A percentile compares a stretch with the other conserved stretches of the same genome.
These are phyloP conservation scores for Chaetomidium leptoderma DNA, from an alignment of 495 filamentous ascomycete genomes.

Conservation along the genomic window DNA sequence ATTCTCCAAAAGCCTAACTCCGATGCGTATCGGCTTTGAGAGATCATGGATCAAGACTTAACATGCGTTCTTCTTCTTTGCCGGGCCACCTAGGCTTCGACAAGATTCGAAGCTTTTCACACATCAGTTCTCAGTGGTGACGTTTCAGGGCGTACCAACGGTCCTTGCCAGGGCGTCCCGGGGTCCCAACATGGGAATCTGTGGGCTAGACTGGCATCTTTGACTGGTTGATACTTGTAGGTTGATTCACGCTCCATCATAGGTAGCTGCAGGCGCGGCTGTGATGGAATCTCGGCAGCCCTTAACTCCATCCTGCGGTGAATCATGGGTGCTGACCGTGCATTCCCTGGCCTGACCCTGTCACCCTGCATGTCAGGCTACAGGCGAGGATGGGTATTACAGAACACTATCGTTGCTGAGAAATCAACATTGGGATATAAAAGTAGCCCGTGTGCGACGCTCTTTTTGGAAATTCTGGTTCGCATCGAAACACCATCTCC, in stretches of 20 bases:
- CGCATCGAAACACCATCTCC: neutral
- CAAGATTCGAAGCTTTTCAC: neutral
- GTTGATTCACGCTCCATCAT: neutral
- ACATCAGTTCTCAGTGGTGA: neutral
- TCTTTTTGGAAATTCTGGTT: neutral
- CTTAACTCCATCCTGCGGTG: neutral
- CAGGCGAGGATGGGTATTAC: neutral
- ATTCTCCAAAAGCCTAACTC: neutral
- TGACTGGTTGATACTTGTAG: too few species aligned
- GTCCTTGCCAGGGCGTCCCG: neutral
- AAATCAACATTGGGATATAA: neutral
- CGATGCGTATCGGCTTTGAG: neutral
- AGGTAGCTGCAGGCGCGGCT: neutral
- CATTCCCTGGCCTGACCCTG: neutral
- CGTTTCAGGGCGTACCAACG: neutral
- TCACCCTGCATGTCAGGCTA: neutral
- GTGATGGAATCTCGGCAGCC: neutral
- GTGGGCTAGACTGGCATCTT: neutral
- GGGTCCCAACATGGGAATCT: neutral
- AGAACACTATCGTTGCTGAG: neutral
- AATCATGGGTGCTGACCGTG: neutral
- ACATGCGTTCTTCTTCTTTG: too few species aligned
- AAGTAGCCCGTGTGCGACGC: neutral
- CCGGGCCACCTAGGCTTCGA: neutral
- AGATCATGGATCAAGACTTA: too few species aligned